Percentiles rank a stretch among this genome's conserved stretches.
Evolutionary conservation across 176 grass and related monocot species (phyloP).

Genomic region (Phoenix roebelenii): DNA sequence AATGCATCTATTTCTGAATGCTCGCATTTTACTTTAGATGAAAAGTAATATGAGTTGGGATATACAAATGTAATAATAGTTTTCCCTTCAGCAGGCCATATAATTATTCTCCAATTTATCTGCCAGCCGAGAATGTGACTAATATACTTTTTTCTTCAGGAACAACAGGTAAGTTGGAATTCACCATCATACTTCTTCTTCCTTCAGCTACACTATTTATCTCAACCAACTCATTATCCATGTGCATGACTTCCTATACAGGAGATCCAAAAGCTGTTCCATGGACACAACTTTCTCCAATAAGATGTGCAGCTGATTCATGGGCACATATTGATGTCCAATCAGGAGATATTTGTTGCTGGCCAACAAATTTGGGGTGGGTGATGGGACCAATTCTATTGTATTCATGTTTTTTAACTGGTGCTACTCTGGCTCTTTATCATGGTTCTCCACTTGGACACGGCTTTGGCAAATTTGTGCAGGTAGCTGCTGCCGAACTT

Average conservation of each 20-base stretch:
- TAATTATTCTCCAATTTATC: slow-evolving; percentile 59
- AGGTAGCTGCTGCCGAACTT: slow-evolving; percentile 27
- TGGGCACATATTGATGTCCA: slow-evolving; percentile 75
- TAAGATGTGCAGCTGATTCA: slow-evolving; percentile 62
- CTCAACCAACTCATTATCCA: slow-evolving; percentile 3
- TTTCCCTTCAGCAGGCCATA: slow-evolving; percentile 40
- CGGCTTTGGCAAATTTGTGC: slow-evolving; percentile 87
- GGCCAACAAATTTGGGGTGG: slow-evolving; percentile 96
- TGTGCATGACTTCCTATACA: slow-evolving; percentile 19
- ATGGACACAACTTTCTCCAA: slow-evolving; percentile 77
- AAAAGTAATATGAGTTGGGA: not conserved
- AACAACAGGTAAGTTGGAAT: slow-evolving; percentile 64
- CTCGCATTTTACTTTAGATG: no score
- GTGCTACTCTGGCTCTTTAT: slow-evolving; percentile 73
- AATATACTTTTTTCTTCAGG: slow-evolving; percentile 98
- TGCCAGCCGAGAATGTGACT: slow-evolving; percentile 42
- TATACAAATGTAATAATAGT: slow-evolving; percentile 1
- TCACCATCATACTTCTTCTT: not conserved
- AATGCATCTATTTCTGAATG: no score
- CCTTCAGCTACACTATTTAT: not conserved
- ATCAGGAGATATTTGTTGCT: slow-evolving; percentile 57
- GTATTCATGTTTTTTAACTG: slow-evolving; percentile 61
- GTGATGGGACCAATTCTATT: slow-evolving; percentile 81
- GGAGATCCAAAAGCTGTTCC: slow-evolving; percentile 97
- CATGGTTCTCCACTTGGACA: slow-evolving; percentile 85